Evolutionary conservation across 805 yeast species (phyloP).

Genomic region (Ascoidea tarda): DNA sequence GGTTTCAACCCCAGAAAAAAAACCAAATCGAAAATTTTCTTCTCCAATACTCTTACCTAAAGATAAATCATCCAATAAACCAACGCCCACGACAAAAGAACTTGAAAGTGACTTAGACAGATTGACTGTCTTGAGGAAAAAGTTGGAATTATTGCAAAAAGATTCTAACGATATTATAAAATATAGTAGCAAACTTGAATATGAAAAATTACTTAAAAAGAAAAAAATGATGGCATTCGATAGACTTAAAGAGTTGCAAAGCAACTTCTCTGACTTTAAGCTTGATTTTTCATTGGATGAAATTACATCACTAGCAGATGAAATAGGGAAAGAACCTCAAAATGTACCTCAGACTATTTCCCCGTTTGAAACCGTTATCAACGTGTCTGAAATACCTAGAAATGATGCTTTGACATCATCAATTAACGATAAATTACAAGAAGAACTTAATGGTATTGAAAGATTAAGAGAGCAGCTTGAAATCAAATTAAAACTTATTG

Average conservation of each 20-base stretch:
- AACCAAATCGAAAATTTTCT: slow-evolving; percentile 6
- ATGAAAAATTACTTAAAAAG: slow-evolving; percentile 40
- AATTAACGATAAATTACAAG: slow-evolving; percentile 17
- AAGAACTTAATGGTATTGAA: slow-evolving; percentile 28
- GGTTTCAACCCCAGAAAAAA: background rate
- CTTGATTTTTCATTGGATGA: slow-evolving; percentile 28
- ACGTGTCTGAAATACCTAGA: background rate
- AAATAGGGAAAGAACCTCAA: background rate
- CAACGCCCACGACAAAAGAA: slow-evolving; percentile 25
- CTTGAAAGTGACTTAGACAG: slow-evolving; percentile 39
- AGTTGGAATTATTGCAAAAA: slow-evolving; percentile 46
- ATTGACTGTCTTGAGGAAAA: slow-evolving; percentile 38
- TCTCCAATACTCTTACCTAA: slow-evolving; percentile 11
- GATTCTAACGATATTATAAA: slow-evolving; percentile 71
- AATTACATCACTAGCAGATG: slow-evolving; percentile 10
- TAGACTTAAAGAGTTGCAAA: slow-evolving; percentile 57
- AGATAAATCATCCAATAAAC: slow-evolving; percentile 3
- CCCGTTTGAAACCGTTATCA: too few relatives aligned
- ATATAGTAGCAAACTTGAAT: slow-evolving; percentile 28
- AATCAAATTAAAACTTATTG: slow-evolving; percentile 20
- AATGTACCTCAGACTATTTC: background rate
- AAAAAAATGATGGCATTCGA: slow-evolving; percentile 58
- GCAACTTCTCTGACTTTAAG: slow-evolving; percentile 48
- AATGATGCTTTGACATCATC: slow-evolving; percentile 9
- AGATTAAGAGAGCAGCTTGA: slow-evolving; percentile 25